Evolutionary conservation across 78 protist species (phyloP), one percentile per base, ranked within the genome.

Genomic region (Emiliania huxleyi): DNA sequence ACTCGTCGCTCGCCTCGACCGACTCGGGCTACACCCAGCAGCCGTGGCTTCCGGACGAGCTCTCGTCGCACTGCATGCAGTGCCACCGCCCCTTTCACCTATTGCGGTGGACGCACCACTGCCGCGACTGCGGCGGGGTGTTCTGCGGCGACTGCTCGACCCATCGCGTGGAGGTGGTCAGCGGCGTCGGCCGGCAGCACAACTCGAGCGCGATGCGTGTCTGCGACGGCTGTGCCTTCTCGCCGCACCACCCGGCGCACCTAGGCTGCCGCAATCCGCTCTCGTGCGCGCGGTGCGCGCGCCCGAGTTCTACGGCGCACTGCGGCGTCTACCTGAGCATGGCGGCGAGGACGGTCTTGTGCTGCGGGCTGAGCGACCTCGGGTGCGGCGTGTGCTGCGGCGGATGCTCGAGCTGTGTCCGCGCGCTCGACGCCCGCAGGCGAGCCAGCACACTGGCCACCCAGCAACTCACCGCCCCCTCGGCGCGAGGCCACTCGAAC

Each of bases 21-120:
- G 83, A 73, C 44, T 73, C 83, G 43, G 83, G 42, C 12, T 73
- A 73, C 83, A 73, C 83, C 40, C 83, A 73, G 42, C 83, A 73
- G 83, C 83, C 83, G 83, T 73, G 83, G 83, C 83, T 73, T 2
- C 83, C 83, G 44, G 83, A 73, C 22, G 83, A 35, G 83, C 1
- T 73, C 33, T 2, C 83, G 19, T 3, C 37, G 43, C 83, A 73
- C 83, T 73, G 83, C 83, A 73, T 73, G 83, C 37, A 3, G 40
- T 73, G 83, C 83, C 3, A 18, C 43, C 37, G 83, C 18, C 83
- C 83, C 43, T 73, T 73, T 42, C 83, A 73, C 83, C 42, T 73
- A 42, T 42, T 73, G 42, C 83, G 83, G 18, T 73, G 83, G 83
- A 73, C 83, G 6, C 83, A 73, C 83, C 83, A 73, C 83, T 73